These are phyloP conservation scores for Daldinia sp. DNA, from an alignment of 2,329 filamentous ascomycete species.

Conservation along the genomic window DNA sequence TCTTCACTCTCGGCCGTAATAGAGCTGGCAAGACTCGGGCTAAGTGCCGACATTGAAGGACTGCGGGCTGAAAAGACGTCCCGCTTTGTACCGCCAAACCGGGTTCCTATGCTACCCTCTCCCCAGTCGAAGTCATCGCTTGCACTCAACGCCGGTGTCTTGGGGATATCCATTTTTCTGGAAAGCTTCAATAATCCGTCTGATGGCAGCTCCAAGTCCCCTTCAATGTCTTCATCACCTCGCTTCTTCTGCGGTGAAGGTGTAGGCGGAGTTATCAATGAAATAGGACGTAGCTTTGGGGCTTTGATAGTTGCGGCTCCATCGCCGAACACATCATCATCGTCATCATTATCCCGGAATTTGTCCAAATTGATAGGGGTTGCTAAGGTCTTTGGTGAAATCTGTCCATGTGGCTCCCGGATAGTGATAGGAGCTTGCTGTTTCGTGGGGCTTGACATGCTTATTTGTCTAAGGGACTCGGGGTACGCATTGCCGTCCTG, in stretches of 20 bases:
- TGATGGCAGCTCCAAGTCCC: constrained; percentile 75
- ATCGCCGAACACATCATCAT: constrained; percentile 71
- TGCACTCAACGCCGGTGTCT: constrained; percentile 65
- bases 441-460: constrained; percentile 65
- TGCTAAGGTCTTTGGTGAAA: constrained; percentile 49
- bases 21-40: constrained; percentile 90
- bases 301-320: constrained; percentile 73
- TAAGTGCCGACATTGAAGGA: constrained; percentile 87
- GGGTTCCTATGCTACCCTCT: constrained; percentile 89
- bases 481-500: constrained; percentile 70
- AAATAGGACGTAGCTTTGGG: constrained; percentile 55
- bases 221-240: constrained; percentile 73
- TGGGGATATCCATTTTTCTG: constrained; percentile 67
- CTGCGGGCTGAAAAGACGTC: constrained; percentile 82
- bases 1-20: constrained; percentile 93
- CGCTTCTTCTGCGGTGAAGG: constrained; percentile 60
- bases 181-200: constrained; percentile 72
- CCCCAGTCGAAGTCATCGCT: constrained; percentile 90
- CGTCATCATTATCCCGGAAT: constrained; percentile 70
- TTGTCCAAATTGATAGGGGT: constrained; percentile 66
- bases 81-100: constrained; percentile 85
- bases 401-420: constrained; percentile 44
- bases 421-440: constrained; percentile 39
- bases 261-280: constrained; percentile 65
- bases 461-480: constrained; percentile 73